These are phyloP conservation scores for Flaveria brownii DNA, from an alignment of 129 eudicot species.

Conservation along the genomic window DNA sequence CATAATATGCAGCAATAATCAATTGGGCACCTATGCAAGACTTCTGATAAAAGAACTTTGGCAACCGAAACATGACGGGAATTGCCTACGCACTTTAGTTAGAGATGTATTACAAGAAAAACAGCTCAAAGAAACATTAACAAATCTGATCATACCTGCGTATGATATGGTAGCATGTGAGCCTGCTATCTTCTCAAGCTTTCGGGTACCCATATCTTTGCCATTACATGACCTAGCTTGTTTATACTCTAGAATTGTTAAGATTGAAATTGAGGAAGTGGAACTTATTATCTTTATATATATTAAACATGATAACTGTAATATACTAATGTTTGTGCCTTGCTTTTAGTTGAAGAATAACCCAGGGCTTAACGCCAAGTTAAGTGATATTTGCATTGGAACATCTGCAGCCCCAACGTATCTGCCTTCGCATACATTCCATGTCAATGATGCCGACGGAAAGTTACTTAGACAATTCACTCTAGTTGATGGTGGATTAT, in stretches of 20 bases:
- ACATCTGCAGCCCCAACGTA: conserved; percentile 54
- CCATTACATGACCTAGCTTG: neutral
- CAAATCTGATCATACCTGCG: conserved; percentile 61
- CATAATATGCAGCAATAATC: neutral
- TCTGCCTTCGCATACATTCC: conserved; percentile 49
- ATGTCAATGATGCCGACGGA: conserved; percentile 18
- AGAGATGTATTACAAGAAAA: conserved; percentile 24
- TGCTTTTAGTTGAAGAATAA: conserved; percentile 30
- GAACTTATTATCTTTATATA: neutral
- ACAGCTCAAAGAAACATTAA: conserved; percentile 42
- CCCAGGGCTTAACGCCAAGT: conserved; percentile 40
- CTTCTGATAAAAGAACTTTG: conserved; percentile 20
- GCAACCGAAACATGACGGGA: conserved; percentile 50
- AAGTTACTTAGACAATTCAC: conserved; percentile 33
- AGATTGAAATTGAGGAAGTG: neutral
- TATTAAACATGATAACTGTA: neutral
- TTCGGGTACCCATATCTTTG: conserved; percentile 28
- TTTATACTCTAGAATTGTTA: neutral
- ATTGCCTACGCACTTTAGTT: conserved; percentile 32
- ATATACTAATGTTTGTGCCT: neutral
- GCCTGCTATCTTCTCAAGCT: conserved; percentile 53
- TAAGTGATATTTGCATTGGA: conserved; percentile 55
- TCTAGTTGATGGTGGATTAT: conserved; percentile 60
- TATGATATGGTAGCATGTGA: conserved; percentile 47
- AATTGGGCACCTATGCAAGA: neutral